phyloP scores from a whole-genome alignment of 495 filamentous ascomycete species.

The Xylaria cubensis region DNA sequence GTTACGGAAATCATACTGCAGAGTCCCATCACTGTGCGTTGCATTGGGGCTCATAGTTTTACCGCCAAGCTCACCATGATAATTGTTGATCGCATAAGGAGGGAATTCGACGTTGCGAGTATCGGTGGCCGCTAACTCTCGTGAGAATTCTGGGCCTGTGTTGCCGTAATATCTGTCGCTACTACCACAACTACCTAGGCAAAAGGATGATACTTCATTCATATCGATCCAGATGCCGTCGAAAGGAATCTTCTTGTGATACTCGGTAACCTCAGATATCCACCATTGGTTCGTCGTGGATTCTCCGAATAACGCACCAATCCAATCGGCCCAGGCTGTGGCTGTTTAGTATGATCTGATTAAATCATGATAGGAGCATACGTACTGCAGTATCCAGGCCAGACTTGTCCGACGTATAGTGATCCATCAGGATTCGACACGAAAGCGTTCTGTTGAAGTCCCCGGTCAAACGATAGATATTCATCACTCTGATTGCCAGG shows the following conservation, averaged over 20 bases:
- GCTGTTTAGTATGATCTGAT: slow-evolving; percentile 56
- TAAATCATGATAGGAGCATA: slow-evolving; percentile 38
- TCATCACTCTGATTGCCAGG: slow-evolving; percentile 73
- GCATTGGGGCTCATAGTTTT: slow-evolving; percentile 81
- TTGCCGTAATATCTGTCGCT: slow-evolving; percentile 73
- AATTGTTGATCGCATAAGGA: slow-evolving; percentile 82
- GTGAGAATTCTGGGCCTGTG: slow-evolving; percentile 58
- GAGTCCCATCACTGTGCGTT: slow-evolving; percentile 72
- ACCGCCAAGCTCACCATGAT: slow-evolving; percentile 75
- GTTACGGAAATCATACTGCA: slow-evolving; percentile 85
- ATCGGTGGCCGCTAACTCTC: slow-evolving; percentile 69
- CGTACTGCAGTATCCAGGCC: slow-evolving; percentile 77
- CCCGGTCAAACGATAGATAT: slow-evolving; percentile 72
- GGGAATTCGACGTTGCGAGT: slow-evolving; percentile 79
- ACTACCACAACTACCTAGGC: slow-evolving; percentile 77
- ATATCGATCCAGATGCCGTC: slow-evolving; percentile 93
- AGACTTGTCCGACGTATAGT: slow-evolving; percentile 80
- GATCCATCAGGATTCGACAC: slow-evolving; percentile 71
- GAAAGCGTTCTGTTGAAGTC: slow-evolving; percentile 69
- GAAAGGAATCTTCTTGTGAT: slow-evolving; percentile 68
- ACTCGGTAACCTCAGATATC: slow-evolving; percentile 68
- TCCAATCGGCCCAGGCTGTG: slow-evolving; percentile 60
- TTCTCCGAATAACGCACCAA: slow-evolving; percentile 66
- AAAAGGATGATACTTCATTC: slow-evolving; percentile 85
- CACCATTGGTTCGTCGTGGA: slow-evolving; percentile 70